phyloP scores from a whole-genome alignment of 2,329 filamentous ascomycete species.

The Aspergillus vadensis region DNA sequence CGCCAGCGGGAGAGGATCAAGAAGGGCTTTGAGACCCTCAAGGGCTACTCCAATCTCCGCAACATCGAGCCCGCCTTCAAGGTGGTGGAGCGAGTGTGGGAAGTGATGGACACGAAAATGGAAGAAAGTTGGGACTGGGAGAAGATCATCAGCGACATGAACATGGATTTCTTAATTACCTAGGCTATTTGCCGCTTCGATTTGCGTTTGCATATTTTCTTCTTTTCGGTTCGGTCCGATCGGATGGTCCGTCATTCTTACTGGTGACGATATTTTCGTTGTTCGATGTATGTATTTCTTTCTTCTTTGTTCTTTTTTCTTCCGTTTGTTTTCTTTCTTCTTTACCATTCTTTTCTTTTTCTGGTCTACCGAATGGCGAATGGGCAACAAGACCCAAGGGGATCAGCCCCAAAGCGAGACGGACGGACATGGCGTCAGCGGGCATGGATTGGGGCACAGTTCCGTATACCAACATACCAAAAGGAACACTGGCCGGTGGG shows the following conservation, averaged over 20 bases:
- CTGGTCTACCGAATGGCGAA: slow-evolving; percentile 1
- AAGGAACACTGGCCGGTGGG: not conserved
- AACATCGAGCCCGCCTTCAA: slow-evolving; percentile 60
- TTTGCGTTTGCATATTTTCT: slow-evolving; percentile 10
- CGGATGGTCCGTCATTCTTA: slow-evolving; percentile 8
- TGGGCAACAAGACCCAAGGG: not conserved
- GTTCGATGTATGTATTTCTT: slow-evolving; percentile 7
- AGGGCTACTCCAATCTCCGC: slow-evolving; percentile 58
- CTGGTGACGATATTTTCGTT: not conserved
- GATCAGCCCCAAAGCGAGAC: slow-evolving; percentile 1
- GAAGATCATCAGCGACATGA: slow-evolving; percentile 58
- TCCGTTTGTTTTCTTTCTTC: not conserved
- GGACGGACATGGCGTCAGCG: not conserved
- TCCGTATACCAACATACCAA: slow-evolving; percentile 5
- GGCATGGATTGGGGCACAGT: slow-evolving; percentile 4
- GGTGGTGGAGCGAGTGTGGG: slow-evolving; percentile 61
- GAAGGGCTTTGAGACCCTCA: slow-evolving; percentile 56
- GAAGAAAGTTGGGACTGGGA: slow-evolving; percentile 66
- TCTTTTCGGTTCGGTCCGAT: slow-evolving; percentile 13
- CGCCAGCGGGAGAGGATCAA: slow-evolving; percentile 59
- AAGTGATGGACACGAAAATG: slow-evolving; percentile 59
- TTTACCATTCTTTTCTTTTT: not conserved
- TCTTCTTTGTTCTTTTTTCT: not conserved
- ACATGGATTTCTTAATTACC: slow-evolving; percentile 64
- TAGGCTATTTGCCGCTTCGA: slow-evolving; percentile 33